phyloP scores from a whole-genome alignment of 352 stramenopile genomes.

The Peronosclerospora sorghi region DNA sequence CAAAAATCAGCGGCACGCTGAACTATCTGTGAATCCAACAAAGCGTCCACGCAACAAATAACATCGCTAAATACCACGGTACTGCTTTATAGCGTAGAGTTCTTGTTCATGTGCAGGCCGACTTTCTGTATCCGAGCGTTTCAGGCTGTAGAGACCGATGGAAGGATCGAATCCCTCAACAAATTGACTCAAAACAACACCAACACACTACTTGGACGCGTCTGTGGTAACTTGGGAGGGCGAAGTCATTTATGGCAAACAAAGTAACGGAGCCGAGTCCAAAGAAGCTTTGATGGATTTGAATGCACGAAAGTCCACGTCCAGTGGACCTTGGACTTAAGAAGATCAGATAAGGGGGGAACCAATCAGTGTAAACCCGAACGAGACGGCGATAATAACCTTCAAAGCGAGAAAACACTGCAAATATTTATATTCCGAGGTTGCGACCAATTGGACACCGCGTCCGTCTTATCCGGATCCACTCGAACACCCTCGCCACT shows the following conservation, averaged over 20 bases:
- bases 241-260: slow-evolving; percentile 8
- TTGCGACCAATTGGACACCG: slow-evolving; percentile 14
- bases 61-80: too few species aligned
- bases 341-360: slow-evolving; percentile 8
- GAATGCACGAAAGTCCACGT: slow-evolving; percentile 13
- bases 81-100: background rate
- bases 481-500: slow-evolving; percentile 10
- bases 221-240: slow-evolving; percentile 25
- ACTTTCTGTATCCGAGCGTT: background rate
- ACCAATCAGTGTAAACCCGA: slow-evolving; percentile 6
- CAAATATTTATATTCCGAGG: slow-evolving; percentile 2
- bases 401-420: slow-evolving; percentile 10
- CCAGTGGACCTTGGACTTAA: slow-evolving; percentile 17
- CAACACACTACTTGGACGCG: slow-evolving; percentile 9
- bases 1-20: too few species aligned
- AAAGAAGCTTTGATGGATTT: slow-evolving; percentile 11
- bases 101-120: background rate
- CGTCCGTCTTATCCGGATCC: slow-evolving; percentile 14
- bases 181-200: slow-evolving; percentile 1
- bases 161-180: slow-evolving; percentile 11
- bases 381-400: slow-evolving; percentile 26
- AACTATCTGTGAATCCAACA: too few species aligned
- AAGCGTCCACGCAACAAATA: too few species aligned
- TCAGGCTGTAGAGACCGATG: slow-evolving; percentile 14
- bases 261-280: slow-evolving; percentile 12